phyloP scores from a whole-genome alignment of 2,329 filamentous ascomycete genomes.

The Ophiostoma fasciatum region DNA sequence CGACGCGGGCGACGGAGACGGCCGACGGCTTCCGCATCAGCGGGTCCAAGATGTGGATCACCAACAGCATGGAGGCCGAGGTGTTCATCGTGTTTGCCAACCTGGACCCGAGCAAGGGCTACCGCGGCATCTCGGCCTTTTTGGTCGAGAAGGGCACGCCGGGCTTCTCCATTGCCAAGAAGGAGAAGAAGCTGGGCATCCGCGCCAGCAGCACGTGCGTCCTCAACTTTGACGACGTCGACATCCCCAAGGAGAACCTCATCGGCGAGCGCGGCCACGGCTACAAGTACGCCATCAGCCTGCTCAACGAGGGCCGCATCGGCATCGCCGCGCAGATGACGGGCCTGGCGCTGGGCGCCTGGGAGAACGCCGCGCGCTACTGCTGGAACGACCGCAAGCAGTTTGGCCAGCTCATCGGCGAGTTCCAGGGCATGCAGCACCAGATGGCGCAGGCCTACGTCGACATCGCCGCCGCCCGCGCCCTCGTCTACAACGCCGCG shows the following conservation, averaged over 20 bases:
- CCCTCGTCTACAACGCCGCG: conserved; percentile 88
- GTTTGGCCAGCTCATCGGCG: conserved; percentile 83
- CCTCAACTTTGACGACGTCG: conserved; percentile 91
- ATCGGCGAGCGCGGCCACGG: conserved; percentile 80
- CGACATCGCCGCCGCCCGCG: conserved; percentile 81
- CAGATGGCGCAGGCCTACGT: conserved; percentile 93
- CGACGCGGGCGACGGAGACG: conserved; percentile 78
- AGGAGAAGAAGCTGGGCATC: conserved; percentile 99
- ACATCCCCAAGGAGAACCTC: conserved; percentile 75
- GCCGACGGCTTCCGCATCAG: conserved; percentile 72
- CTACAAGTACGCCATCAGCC: conserved; percentile 92
- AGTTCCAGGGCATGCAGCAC: conserved; percentile 99
- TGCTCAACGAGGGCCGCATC: conserved; percentile 93
- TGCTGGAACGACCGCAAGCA: conserved; percentile 98
- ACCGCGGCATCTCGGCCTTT: conserved; percentile 95
- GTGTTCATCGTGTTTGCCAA: conserved; percentile 99
- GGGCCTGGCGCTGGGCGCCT: conserved; percentile 82
- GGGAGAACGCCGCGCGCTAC: conserved; percentile 86
- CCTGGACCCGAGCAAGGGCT: conserved; percentile 78
- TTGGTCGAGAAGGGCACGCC: conserved; percentile 79
- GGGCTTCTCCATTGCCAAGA: conserved; percentile 93
- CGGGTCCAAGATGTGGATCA: conserved; percentile 99
- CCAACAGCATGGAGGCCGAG: conserved; percentile 83
- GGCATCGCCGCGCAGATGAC: conserved; percentile 99
- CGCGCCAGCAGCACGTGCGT: conserved; percentile 92